These are phyloP conservation scores for Dactylellina cionopaga DNA, from an alignment of 2,329 filamentous ascomycete species.

Conservation along the genomic window DNA sequence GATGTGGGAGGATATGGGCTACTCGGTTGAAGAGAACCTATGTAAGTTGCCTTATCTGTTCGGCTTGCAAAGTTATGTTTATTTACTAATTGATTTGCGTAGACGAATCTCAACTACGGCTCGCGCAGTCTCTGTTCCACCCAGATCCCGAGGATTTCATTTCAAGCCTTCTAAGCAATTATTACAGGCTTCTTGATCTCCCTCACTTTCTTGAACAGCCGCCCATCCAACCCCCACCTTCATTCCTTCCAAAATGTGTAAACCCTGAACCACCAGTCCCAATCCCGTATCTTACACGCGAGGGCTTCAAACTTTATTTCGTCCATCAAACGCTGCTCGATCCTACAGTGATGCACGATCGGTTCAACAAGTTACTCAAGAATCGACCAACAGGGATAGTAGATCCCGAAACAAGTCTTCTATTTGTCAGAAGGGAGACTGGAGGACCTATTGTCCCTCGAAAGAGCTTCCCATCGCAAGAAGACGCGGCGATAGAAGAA, in stretches of 20 bases:
- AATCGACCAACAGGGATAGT: constrained; percentile 32
- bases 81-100: neutral
- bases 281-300: constrained; percentile 31
- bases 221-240: constrained; percentile 41
- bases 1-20: constrained; percentile 51
- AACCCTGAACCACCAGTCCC: constrained; percentile 41
- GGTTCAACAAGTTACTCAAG: constrained; percentile 40
- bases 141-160: constrained; percentile 48
- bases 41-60: constrained; percentile 23
- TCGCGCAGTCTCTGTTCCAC: constrained; percentile 45
- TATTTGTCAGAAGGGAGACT: constrained; percentile 32
- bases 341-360: constrained; percentile 32
- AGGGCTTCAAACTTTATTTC: constrained; percentile 38
- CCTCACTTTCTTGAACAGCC: constrained; percentile 30
- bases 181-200: constrained; percentile 36
- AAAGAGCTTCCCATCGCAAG: constrained; percentile 28
- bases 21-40: constrained; percentile 42
- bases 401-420: constrained; percentile 37
- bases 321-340: constrained; percentile 41
- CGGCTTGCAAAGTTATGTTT: neutral
- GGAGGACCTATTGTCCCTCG: constrained; percentile 37
- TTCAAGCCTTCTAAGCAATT: constrained; percentile 45
- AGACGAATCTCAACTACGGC: constrained; percentile 47
- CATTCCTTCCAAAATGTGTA: constrained; percentile 46
- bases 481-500: constrained; percentile 22